Conservation (phyloP, 2,329 filamentous ascomycete species). For the Pseudogymnoascus sp. region DNA sequence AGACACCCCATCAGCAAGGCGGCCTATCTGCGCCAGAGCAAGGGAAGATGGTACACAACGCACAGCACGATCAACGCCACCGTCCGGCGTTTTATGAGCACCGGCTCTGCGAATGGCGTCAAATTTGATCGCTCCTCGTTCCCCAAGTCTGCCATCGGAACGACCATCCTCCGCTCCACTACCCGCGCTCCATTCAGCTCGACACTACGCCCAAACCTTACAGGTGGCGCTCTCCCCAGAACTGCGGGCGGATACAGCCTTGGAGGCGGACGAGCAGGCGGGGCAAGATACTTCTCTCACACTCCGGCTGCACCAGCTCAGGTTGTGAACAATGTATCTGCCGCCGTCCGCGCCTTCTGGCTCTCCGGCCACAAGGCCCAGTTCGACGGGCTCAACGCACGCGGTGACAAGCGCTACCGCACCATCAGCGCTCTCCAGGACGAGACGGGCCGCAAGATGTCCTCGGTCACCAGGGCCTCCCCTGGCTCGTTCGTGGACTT, state of each 20-base stretch:
- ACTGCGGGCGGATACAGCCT: slow-evolving; percentile 84
- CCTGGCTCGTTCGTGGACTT: slow-evolving; percentile 87
- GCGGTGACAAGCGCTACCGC: slow-evolving; percentile 73
- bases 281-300: slow-evolving; percentile 84
- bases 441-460: slow-evolving; percentile 62
- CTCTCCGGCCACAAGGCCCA: slow-evolving; percentile 83
- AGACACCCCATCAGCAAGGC: slow-evolving; percentile 50
- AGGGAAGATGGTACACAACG: slow-evolving; percentile 58
- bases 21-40: slow-evolving; percentile 56
- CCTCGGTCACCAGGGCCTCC: slow-evolving; percentile 44
- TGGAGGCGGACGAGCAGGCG: slow-evolving; percentile 62
- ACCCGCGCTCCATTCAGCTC: slow-evolving; percentile 79
- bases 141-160: slow-evolving; percentile 48
- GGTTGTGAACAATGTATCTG: slow-evolving; percentile 90
- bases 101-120: slow-evolving; percentile 26
- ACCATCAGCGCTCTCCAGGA: slow-evolving; percentile 69
- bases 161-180: slow-evolving; percentile 55
- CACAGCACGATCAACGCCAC: slow-evolving; percentile 45
- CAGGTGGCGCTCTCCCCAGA: slow-evolving; percentile 75
- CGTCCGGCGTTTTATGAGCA: slow-evolving; percentile 33
- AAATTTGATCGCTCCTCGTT: slow-evolving; percentile 46
- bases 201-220: slow-evolving; percentile 84
- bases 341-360: slow-evolving; percentile 85
- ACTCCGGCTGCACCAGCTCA: slow-evolving; percentile 77
- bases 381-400: slow-evolving; percentile 69